phyloP scores from a whole-genome alignment of 441 rosid species.

The Dalechampia spathulata region DNA sequence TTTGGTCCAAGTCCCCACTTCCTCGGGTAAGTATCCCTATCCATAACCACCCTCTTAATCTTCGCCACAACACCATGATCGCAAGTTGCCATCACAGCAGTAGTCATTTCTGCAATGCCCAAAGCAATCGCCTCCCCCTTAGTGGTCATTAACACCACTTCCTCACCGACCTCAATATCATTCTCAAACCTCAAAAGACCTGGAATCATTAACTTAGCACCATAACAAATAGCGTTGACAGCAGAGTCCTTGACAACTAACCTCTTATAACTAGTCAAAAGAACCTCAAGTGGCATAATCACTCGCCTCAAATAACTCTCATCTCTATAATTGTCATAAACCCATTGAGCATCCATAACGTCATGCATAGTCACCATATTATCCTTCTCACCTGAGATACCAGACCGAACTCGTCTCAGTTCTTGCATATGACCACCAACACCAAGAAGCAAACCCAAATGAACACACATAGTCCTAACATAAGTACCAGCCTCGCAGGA shows the following conservation, averaged over 20 bases:
- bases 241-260: conserved; percentile 87
- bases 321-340: conserved; percentile 51
- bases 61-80: conserved; percentile 93
- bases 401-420: conserved; percentile 86
- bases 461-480: conserved; percentile 89
- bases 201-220: conserved; percentile 91
- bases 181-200: conserved; percentile 87
- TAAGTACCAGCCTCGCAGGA: conserved; percentile 96
- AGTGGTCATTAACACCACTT: conserved; percentile 85
- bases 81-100: conserved; percentile 89
- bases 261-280: conserved; percentile 88
- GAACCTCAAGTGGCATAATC: conserved; percentile 80
- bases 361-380: conserved; percentile 97
- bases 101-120: conserved; percentile 94
- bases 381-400: conserved; percentile 79
- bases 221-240: conserved; percentile 87
- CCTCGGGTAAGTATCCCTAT: conserved; percentile 88
- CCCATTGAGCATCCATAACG: conserved; percentile 88
- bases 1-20: conserved; percentile 94
- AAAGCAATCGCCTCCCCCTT: conserved; percentile 89
- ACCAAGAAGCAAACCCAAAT: conserved; percentile 81
- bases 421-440: conserved; percentile 98
- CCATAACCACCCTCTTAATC: conserved; percentile 97
- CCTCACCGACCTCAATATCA: conserved; percentile 81
- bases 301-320: conserved; percentile 78